Percentiles rank a stretch among this genome's conserved stretches.
These are phyloP conservation scores for Thielaviopsis punctulata DNA, from an alignment of 2,329 filamentous ascomycete genomes.

Conservation along the genomic window DNA sequence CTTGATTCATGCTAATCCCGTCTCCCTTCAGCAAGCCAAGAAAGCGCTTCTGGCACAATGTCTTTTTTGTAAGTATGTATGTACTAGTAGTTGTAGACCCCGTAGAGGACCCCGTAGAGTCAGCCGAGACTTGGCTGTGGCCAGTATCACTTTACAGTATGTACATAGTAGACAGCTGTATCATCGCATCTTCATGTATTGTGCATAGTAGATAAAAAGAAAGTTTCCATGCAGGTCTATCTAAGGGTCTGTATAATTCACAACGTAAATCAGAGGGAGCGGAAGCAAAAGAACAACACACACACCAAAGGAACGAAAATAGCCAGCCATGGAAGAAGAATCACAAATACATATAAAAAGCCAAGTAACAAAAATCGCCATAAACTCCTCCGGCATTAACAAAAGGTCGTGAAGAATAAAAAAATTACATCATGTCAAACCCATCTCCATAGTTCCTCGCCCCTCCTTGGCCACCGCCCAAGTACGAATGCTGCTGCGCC, in stretches of 20 bases:
- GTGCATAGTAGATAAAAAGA: no score
- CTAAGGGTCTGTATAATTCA: no score
- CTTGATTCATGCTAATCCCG: neutral
- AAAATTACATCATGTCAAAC: neutral
- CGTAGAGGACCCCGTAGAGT: no score
- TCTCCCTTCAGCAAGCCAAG: neutral
- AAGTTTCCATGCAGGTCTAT: no score
- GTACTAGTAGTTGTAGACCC: no score
- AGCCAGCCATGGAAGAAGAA: neutral
- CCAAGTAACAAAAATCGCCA: neutral
- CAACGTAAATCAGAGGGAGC: neutral
- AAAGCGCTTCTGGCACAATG: no score
- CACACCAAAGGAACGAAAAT: neutral
- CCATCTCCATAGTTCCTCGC: neutral
- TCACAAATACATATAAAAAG: neutral
- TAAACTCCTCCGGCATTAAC: neutral
- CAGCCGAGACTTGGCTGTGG: no score
- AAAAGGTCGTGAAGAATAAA: neutral
- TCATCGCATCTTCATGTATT: no score
- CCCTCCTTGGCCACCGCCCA: neutral
- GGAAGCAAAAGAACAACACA: neutral
- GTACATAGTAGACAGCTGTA: neutral
- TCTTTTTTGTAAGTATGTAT: no score
- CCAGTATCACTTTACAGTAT: no score
- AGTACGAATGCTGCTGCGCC: neutral